phyloP scores from a whole-genome alignment of 495 filamentous ascomycete species.

The Penicillium canescens region DNA sequence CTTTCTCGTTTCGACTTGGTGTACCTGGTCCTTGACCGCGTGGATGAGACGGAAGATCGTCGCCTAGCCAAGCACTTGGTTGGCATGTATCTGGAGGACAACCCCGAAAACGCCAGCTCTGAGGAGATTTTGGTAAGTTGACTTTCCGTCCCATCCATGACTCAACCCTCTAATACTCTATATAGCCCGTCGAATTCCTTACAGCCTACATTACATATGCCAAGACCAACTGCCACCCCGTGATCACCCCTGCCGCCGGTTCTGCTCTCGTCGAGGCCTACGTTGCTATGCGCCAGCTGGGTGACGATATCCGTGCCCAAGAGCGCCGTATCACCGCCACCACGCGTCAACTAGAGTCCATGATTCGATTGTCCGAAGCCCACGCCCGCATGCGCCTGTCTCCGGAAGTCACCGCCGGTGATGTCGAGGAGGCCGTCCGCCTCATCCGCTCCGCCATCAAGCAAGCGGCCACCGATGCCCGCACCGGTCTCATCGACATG shows the following conservation, averaged over 20 bases:
- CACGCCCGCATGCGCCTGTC: constrained; percentile 97
- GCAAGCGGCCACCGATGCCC: constrained; percentile 87
- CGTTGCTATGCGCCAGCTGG: constrained; percentile 93
- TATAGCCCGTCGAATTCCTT: constrained; percentile 86
- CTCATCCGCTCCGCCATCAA: constrained; percentile 95
- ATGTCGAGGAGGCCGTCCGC: constrained; percentile 89
- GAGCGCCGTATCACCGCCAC: constrained; percentile 98
- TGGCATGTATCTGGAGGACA: constrained; percentile 96
- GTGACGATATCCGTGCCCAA: constrained; percentile 87
- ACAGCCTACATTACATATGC: constrained; percentile 98
- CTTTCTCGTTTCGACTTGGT: constrained; percentile 96
- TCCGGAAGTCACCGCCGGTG: constrained; percentile 68
- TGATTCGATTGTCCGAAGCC: constrained; percentile 94
- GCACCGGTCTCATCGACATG: constrained; percentile 97
- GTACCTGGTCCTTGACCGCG: constrained; percentile 90
- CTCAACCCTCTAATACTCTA: constrained; percentile 11
- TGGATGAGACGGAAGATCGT: constrained; percentile 86
- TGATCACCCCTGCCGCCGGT: constrained; percentile 73
- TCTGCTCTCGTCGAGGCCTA: constrained; percentile 82
- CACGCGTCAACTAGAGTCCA: constrained; percentile 91
- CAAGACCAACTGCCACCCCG: constrained; percentile 80
- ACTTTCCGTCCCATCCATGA: background rate
- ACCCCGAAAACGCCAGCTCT: constrained; percentile 76
- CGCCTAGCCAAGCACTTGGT: constrained; percentile 89
- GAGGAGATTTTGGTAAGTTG: constrained; percentile 76